Percentiles rank a stretch among this genome's conserved stretches.
Conservation (phyloP, 2,329 filamentous ascomycete species). For the Pestalotiopsis sp. region DNA sequence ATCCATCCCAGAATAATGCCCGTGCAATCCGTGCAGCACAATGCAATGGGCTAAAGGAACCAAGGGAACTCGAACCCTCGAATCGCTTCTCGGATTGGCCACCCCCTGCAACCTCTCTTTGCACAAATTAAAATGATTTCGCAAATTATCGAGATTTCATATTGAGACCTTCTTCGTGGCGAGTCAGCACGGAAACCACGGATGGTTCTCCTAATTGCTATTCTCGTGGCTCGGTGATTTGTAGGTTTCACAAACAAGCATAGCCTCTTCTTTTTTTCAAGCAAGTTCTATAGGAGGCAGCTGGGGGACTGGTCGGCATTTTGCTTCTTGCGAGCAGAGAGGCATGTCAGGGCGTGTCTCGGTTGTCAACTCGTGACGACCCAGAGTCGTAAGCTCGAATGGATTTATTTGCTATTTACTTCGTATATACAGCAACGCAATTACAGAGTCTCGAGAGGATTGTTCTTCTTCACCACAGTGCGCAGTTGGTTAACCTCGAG, state of each 20-base stretch:
- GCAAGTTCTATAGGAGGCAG: too few species aligned
- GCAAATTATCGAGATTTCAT: background rate
- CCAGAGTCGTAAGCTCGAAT: too few species aligned
- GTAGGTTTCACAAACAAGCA: too few species aligned
- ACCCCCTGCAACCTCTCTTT: background rate
- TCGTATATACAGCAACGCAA: background rate
- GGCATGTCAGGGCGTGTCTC: too few species aligned
- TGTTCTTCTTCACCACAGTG: background rate
- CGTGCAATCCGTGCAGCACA: too few species aligned
- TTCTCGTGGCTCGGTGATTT: too few species aligned
- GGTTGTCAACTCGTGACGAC: too few species aligned
- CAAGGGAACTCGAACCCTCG: background rate
- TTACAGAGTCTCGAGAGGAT: background rate
- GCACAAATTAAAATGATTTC: background rate
- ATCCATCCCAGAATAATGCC: background rate
- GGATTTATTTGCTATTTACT: too few species aligned
- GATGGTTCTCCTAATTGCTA: background rate
- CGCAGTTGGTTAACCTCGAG: background rate
- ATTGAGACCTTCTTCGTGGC: background rate
- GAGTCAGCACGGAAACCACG: background rate
- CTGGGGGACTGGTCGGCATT: too few species aligned
- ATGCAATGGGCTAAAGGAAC: background rate
- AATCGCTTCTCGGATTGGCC: background rate
- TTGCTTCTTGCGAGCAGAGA: too few species aligned
- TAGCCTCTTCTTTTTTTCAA: too few species aligned